Percentiles rank a stretch among this genome's conserved stretches.
phyloP scores from a whole-genome alignment of 257 asterid species.

The Capsicum chinense region DNA sequence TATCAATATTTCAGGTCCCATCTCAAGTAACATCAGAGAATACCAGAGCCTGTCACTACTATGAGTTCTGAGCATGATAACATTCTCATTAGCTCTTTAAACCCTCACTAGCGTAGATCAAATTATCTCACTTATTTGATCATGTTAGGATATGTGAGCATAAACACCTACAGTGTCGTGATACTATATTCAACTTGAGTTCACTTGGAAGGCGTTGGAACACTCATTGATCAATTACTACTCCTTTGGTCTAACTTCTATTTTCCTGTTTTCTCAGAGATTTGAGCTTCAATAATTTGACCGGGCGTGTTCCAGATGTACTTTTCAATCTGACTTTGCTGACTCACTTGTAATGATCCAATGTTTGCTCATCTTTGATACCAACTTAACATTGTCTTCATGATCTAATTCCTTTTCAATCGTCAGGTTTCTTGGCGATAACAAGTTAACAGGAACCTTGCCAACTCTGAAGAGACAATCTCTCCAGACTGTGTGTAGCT shows the following conservation, averaged over 20 bases:
- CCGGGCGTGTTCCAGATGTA: conserved; percentile 57
- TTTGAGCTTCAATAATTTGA: conserved; percentile 85
- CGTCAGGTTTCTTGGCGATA: conserved; percentile 85
- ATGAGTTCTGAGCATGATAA: conserved; percentile 48
- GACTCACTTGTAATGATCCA: conserved; percentile 55
- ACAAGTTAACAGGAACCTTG: conserved; percentile 62
- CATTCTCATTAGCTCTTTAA: conserved; percentile 12
- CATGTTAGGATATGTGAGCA: conserved; percentile 4
- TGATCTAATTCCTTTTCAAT: conserved; percentile 1
- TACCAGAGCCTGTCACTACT: conserved; percentile 52
- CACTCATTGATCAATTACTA: not conserved
- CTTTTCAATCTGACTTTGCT: conserved; percentile 62
- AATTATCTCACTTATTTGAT: conserved; percentile 8
- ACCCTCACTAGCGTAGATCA: not conserved
- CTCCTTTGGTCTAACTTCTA: conserved; percentile 13
- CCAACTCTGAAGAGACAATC: conserved; percentile 51
- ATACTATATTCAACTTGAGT: not conserved
- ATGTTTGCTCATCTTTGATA: not conserved
- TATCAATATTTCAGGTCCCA: conserved; percentile 72
- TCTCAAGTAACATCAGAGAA: conserved; percentile 63
- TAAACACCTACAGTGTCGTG: not conserved
- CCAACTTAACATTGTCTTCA: not conserved
- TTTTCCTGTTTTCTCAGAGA: conserved; percentile 60
- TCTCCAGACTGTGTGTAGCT: conserved; percentile 61
- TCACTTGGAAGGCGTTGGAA: not conserved